These are phyloP conservation scores for Leccinum imitatum DNA, from an alignment of 768 basidiomycete genomes.

Conservation along the genomic window DNA sequence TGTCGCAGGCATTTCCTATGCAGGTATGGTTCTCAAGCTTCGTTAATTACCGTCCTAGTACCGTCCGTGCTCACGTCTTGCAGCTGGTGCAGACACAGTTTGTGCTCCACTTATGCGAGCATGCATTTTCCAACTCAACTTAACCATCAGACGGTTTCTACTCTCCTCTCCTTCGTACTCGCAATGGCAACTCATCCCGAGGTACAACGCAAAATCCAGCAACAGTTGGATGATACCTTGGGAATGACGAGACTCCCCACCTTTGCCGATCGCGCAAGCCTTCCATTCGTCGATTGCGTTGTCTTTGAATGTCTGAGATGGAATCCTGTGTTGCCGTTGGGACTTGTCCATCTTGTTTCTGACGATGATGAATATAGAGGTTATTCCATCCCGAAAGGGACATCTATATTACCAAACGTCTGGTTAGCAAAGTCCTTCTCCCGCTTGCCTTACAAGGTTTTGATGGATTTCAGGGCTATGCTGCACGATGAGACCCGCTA, in stretches of 20 bases:
- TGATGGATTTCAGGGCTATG: conserved; percentile 36
- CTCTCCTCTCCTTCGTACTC: conserved; percentile 49
- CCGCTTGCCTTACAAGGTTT: conserved; percentile 14
- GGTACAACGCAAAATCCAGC: conserved; percentile 47
- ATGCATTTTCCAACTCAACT: conserved; percentile 18
- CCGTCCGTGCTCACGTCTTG: conserved; percentile 7
- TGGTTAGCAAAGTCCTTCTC: conserved; percentile 35
- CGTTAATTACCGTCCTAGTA: neutral
- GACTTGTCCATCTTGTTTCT: conserved; percentile 21
- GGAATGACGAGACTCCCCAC: conserved; percentile 46
- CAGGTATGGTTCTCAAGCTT: conserved; percentile 33
- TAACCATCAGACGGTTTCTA: conserved; percentile 45
- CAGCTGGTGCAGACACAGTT: conserved; percentile 30
- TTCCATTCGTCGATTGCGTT: conserved; percentile 40
- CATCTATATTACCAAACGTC: conserved; percentile 47
- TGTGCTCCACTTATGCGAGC: conserved; percentile 23
- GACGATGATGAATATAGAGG: conserved; percentile 47
- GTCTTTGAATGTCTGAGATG: conserved; percentile 40
- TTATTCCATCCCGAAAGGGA: conserved; percentile 44
- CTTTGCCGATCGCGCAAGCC: conserved; percentile 41
- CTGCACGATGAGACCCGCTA: conserved; percentile 40
- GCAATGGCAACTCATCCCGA: conserved; percentile 56
- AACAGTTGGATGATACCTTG: conserved; percentile 50
- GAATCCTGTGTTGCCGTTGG: conserved; percentile 39
- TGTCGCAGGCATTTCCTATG: conserved; percentile 50